A percentile compares a stretch with the other conserved stretches of the same genome.
These are phyloP conservation scores for Cladorrhinum sp. DNA, from an alignment of 2,329 filamentous ascomycete species.

Conservation along the genomic window DNA sequence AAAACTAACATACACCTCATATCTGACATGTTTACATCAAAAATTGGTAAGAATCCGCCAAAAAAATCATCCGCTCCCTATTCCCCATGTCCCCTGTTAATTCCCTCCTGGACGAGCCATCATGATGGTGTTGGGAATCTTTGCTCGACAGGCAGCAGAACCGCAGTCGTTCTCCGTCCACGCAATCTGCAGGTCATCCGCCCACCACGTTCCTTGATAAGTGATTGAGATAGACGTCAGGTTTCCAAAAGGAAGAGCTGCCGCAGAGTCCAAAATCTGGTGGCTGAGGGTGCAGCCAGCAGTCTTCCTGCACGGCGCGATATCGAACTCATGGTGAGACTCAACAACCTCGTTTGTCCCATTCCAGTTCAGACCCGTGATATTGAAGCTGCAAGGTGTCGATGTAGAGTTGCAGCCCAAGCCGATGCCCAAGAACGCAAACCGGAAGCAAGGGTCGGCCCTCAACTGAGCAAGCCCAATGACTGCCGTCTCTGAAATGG, in stretches of 20 bases:
- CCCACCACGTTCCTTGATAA: slow-evolving; percentile 44
- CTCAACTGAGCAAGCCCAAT: slow-evolving; percentile 26
- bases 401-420: slow-evolving; percentile 39
- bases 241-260: slow-evolving; percentile 29
- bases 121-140: slow-evolving; percentile 31
- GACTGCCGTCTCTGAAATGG: slow-evolving; percentile 27
- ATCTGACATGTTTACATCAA: slow-evolving; percentile 19
- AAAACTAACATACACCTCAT: slow-evolving; percentile 20
- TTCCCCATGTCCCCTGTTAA: slow-evolving; percentile 4
- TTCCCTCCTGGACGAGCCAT: slow-evolving; percentile 11
- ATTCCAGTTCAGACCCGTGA: slow-evolving; percentile 36
- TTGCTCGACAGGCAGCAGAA: slow-evolving; percentile 37
- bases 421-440: slow-evolving; percentile 37
- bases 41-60: slow-evolving; percentile 15
- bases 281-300: slow-evolving; percentile 31
- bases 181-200: slow-evolving; percentile 42
- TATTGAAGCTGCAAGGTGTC: slow-evolving; percentile 35
- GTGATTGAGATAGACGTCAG: slow-evolving; percentile 40
- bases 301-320: slow-evolving; percentile 31
- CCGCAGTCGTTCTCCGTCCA: slow-evolving; percentile 43
- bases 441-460: slow-evolving; percentile 32
- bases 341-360: slow-evolving; percentile 25
- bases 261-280: slow-evolving; percentile 25
- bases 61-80: slow-evolving; percentile 16
- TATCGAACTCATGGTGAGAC: slow-evolving; percentile 23